Percentiles rank a stretch among this genome's conserved stretches.
Conservation (phyloP, 495 filamentous ascomycete species). For the Talaromyces stipitatus region DNA sequence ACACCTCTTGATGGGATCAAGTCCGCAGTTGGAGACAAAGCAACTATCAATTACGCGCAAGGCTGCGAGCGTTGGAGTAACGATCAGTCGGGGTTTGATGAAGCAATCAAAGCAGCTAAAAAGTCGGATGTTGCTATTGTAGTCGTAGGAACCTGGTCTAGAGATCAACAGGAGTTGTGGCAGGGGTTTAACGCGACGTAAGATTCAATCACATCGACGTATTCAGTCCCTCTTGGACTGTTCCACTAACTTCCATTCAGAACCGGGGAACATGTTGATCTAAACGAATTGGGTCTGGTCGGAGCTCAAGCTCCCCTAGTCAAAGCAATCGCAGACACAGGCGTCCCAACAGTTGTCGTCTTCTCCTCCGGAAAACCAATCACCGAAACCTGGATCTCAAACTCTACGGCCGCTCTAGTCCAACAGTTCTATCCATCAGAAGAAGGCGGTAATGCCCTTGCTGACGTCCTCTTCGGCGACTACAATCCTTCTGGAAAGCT, state of each 20-base stretch:
- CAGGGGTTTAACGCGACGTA: slow-evolving; percentile 56
- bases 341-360: slow-evolving; percentile 61
- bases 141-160: slow-evolving; percentile 66
- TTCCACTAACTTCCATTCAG: slow-evolving; percentile 18
- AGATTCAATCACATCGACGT: background rate
- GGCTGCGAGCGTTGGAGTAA: slow-evolving; percentile 69
- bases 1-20: slow-evolving; percentile 62
- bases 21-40: slow-evolving; percentile 43
- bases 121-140: slow-evolving; percentile 64
- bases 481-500: slow-evolving; percentile 61
- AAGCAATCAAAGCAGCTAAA: slow-evolving; percentile 54
- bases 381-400: slow-evolving; percentile 59
- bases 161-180: slow-evolving; percentile 63
- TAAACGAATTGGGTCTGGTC: slow-evolving; percentile 52
- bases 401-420: slow-evolving; percentile 49
- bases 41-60: slow-evolving; percentile 53
- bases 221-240: background rate
- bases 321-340: slow-evolving; percentile 53
- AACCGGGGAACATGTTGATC: slow-evolving; percentile 66
- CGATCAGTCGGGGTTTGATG: slow-evolving; percentile 53
- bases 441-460: slow-evolving; percentile 53
- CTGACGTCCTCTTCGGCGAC: slow-evolving; percentile 61
- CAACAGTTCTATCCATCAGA: slow-evolving; percentile 70
- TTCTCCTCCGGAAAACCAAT: slow-evolving; percentile 64
- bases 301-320: slow-evolving; percentile 62